Conservation (phyloP, 345 rosid species). For the Eutrema heterophyllum region DNA sequence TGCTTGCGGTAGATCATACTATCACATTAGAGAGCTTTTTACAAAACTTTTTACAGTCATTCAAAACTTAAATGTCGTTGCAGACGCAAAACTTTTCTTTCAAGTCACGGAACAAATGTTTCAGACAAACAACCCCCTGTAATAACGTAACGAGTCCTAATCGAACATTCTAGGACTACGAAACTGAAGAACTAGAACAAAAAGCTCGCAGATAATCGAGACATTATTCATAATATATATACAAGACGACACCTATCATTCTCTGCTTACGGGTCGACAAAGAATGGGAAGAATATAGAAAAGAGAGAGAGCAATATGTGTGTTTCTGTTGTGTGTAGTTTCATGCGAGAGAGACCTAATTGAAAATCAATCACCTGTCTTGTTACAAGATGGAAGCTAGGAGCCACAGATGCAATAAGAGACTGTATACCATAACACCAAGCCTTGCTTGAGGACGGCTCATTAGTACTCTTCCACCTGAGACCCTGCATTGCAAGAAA, state of each 20-base stretch:
- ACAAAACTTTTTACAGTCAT: not conserved
- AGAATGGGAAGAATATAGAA: constrained; percentile 27
- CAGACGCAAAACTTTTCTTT: not conserved
- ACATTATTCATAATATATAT: constrained; percentile 25
- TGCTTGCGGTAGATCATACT: not conserved
- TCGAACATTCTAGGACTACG: not conserved
- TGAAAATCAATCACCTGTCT: constrained; percentile 20
- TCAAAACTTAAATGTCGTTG: not conserved
- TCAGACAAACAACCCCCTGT: constrained; percentile 3
- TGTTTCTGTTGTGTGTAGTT: constrained; percentile 18
- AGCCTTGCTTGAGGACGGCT: constrained; percentile 84
- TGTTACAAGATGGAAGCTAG: constrained; percentile 65
- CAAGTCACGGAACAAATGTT: not conserved
- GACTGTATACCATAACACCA: constrained; percentile 65
- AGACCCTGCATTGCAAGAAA: constrained; percentile 52
- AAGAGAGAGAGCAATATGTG: not conserved
- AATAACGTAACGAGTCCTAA: constrained; percentile 22
- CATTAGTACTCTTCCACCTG: constrained; percentile 73
- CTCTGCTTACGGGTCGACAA: constrained; percentile 26
- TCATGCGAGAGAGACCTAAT: constrained; percentile 19
- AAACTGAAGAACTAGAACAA: not conserved
- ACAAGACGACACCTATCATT: constrained; percentile 23
- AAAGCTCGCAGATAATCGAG: constrained; percentile 4
- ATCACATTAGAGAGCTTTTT: not conserved
- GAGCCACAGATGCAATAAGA: constrained; percentile 76